Evolutionary conservation across 2,329 filamentous ascomycete species (phyloP), one percentile per base, ranked within the genome.

Genomic region (Claviceps monticola): DNA sequence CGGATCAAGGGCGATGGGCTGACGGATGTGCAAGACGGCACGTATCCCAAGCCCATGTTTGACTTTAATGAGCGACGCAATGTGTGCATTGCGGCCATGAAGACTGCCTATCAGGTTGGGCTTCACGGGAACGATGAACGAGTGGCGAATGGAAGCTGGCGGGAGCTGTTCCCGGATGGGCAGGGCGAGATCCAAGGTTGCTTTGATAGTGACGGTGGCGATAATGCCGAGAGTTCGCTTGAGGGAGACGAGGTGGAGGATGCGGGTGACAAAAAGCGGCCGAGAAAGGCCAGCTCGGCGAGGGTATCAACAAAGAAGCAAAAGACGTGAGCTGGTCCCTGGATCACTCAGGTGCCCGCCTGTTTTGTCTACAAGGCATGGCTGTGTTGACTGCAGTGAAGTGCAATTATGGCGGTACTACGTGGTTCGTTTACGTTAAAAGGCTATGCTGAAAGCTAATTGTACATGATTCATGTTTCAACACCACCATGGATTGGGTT

Each of bases 31-130:
- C 67, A 72, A 3, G 67, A 72, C 23, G 72, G 71, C 1, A 67
- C 74, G 1, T 90, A 89, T 62, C 84, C 84, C 1, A 83, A 83
- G 61, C 83, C 84, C 1, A 88, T 89, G 77, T 86, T 90, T 62
- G 84, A 89, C 65, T 90, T 89, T 60, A 63, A 69, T 17, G 73
- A 79, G 62, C 69, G 81, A 57, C 74, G 83, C 50, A 71, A 74
- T 6, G 67, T 78, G 2, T 89, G 86, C 59, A 68, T 89, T 1
- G 67, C 75, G 42, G 79, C 76, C 0, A 81, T 88, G 77, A 88
- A 88, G 69, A 74, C 74, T 46, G 85, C 84, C 0, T 89, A 88
- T 62, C 62, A 71, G 6, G 72, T 84, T 1, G 78, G 79, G 0
- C 60, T 89, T 23, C 74, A 83, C 59, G 85, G 86, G 0, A 72